These are phyloP conservation scores for Hansenula sp. DNA, from an alignment of 1,139 yeast genomes.

Conservation along the genomic window DNA sequence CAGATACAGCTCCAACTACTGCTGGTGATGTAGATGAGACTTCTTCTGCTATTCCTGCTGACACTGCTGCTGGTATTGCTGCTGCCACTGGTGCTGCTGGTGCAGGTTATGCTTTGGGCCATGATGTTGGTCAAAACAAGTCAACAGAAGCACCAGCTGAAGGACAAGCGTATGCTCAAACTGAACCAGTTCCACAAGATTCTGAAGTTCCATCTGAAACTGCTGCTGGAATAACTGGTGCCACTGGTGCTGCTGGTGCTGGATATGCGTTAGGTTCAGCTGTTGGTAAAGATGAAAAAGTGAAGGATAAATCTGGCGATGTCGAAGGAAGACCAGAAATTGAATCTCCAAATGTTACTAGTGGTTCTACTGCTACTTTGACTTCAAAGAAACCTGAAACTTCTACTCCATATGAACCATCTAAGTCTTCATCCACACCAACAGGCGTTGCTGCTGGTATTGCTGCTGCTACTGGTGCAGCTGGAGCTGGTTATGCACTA, in stretches of 20 bases:
- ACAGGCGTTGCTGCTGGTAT: background rate
- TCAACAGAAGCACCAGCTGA: background rate
- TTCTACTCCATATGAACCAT: too few relatives aligned
- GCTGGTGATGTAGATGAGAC: slow-evolving; percentile 1
- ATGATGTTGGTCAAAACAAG: background rate
- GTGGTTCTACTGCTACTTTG: too few relatives aligned
- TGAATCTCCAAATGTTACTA: too few relatives aligned
- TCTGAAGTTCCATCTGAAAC: background rate
- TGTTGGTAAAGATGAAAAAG: too few relatives aligned
- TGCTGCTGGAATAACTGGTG: background rate
- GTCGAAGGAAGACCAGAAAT: too few relatives aligned
- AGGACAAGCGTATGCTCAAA: background rate
- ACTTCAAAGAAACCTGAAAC: too few relatives aligned
- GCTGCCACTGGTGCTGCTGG: background rate
- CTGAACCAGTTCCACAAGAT: background rate
- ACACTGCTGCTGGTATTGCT: background rate
- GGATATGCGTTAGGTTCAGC: too few relatives aligned
- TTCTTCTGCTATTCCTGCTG: background rate
- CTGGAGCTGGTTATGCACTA: background rate
- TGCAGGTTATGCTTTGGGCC: slow-evolving; percentile 1
- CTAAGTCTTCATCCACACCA: too few relatives aligned
- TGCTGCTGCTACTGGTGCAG: background rate
- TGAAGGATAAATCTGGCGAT: too few relatives aligned
- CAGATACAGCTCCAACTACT: slow-evolving; percentile 18
- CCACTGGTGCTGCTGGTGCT: background rate